phyloP scores from a whole-genome alignment of 768 basidiomycete genomes.

The Panellus pusillus region DNA sequence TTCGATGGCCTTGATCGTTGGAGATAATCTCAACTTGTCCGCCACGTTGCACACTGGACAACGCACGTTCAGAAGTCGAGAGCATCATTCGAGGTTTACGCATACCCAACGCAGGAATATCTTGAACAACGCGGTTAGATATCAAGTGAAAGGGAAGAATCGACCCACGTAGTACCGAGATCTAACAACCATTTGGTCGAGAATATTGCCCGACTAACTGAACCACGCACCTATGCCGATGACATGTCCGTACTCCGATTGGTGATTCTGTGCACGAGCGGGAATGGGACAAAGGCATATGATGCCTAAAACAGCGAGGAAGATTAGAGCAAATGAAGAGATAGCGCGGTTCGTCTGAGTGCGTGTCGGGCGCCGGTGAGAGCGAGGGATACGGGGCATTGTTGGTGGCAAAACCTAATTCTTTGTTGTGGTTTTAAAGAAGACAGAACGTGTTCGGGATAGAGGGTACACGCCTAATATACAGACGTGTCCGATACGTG shows the following conservation, averaged over 20 bases:
- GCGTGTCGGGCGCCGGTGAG: slow-evolving; percentile 11
- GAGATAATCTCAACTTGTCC: slow-evolving; percentile 64
- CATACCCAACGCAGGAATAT: slow-evolving; percentile 66
- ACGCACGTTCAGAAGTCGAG: not conserved
- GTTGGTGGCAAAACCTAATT: slow-evolving; percentile 46
- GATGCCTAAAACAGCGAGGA: slow-evolving; percentile 58
- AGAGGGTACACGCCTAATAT: slow-evolving; percentile 2
- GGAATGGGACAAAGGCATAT: slow-evolving; percentile 66
- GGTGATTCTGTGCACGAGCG: slow-evolving; percentile 47
- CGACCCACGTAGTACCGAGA: slow-evolving; percentile 71
- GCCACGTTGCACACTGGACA: slow-evolving; percentile 35
- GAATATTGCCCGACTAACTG: not conserved
- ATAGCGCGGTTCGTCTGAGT: slow-evolving; percentile 54
- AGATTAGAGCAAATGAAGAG: slow-evolving; percentile 47
- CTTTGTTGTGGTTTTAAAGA: slow-evolving; percentile 20
- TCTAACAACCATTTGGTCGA: slow-evolving; percentile 39
- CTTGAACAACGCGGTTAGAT: slow-evolving; percentile 32
- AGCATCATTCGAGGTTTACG: slow-evolving; percentile 2
- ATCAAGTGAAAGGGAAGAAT: not conserved
- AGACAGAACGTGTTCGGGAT: slow-evolving; percentile 7
- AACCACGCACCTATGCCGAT: slow-evolving; percentile 69
- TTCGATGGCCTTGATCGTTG: slow-evolving; percentile 60
- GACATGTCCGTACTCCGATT: slow-evolving; percentile 71
- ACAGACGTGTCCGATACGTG: slow-evolving; percentile 15
- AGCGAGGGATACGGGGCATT: slow-evolving; percentile 32